Conservation (phyloP, 2,329 filamentous ascomycete genomes). For the Pyrenochaeta sp. region DNA sequence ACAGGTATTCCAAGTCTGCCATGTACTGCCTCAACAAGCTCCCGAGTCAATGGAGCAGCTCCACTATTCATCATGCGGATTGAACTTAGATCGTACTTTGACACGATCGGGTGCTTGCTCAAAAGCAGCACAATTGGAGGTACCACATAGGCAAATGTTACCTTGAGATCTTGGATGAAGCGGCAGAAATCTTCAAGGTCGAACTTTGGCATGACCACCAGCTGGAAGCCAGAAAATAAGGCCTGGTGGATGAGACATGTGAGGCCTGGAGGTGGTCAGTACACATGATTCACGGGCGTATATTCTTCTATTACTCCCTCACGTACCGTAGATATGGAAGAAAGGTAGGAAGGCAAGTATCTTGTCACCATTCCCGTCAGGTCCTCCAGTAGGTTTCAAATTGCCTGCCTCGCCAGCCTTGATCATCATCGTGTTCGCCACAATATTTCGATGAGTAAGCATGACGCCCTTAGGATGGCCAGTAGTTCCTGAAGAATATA, state of each 20-base stretch:
- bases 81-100: conserved; percentile 80
- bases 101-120: conserved; percentile 78
- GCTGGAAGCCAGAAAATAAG: conserved; percentile 69
- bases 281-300: too few relatives aligned
- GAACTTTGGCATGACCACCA: conserved; percentile 79
- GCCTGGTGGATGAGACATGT: conserved; percentile 75
- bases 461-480: conserved; percentile 91
- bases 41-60: conserved; percentile 81
- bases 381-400: conserved; percentile 64
- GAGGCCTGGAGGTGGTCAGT: conserved; percentile 59
- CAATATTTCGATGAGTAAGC: conserved; percentile 82
- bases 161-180: conserved; percentile 74
- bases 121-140: conserved; percentile 84
- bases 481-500: conserved; percentile 90
- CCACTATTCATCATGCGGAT: conserved; percentile 87
- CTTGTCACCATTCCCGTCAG: conserved; percentile 71
- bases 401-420: conserved; percentile 54
- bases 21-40: conserved; percentile 80
- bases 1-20: conserved; percentile 76
- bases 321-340: conserved; percentile 85
- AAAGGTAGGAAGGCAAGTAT: conserved; percentile 84
- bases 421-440: conserved; percentile 69
- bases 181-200: conserved; percentile 80
- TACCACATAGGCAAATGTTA: conserved; percentile 83
- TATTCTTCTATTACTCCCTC: too few relatives aligned